Evolutionary conservation across 164 flowering plant species (phyloP).

Genomic region (Cinnamomum chago): DNA sequence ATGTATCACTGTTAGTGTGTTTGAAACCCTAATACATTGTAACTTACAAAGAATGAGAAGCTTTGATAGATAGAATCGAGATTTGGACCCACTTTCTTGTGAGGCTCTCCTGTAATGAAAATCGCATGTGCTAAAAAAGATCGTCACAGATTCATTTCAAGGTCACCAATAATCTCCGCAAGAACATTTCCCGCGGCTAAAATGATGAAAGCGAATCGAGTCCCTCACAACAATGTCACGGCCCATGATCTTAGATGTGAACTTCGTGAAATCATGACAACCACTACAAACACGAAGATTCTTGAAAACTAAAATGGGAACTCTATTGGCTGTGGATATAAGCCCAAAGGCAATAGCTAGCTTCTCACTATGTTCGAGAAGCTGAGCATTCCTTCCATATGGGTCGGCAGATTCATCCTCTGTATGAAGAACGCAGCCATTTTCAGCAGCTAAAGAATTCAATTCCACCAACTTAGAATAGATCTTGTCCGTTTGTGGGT

Average conservation of each 20-base stretch:
- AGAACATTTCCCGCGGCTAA: slow-evolving; percentile 43
- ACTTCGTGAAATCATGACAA: slow-evolving; percentile 54
- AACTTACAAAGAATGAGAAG: too few relatives aligned
- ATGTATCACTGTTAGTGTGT: too few relatives aligned
- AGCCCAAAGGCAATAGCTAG: slow-evolving; percentile 59
- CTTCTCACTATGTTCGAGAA: slow-evolving; percentile 53
- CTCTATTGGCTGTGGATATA: slow-evolving; percentile 28
- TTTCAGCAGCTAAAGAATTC: not conserved
- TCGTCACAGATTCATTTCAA: not conserved
- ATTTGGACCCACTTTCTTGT: too few relatives aligned
- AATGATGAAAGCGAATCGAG: slow-evolving; percentile 54
- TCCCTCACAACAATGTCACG: slow-evolving; percentile 48
- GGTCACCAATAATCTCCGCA: slow-evolving; percentile 54
- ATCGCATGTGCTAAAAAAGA: not conserved
- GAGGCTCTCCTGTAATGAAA: too few relatives aligned
- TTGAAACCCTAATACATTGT: too few relatives aligned
- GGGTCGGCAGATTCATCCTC: slow-evolving; percentile 18
- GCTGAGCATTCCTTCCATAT: slow-evolving; percentile 35
- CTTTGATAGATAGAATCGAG: too few relatives aligned
- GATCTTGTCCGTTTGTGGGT: slow-evolving; percentile 43
- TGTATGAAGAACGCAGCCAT: not conserved
- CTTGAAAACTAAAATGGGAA: slow-evolving; percentile 44
- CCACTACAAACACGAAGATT: slow-evolving; percentile 47
- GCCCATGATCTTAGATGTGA: slow-evolving; percentile 33
- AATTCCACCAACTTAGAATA: slow-evolving; percentile 44